Base-by-base conservation (phyloP, 2,329 filamentous ascomycete species). In the Mariannaea sp. region DNA sequence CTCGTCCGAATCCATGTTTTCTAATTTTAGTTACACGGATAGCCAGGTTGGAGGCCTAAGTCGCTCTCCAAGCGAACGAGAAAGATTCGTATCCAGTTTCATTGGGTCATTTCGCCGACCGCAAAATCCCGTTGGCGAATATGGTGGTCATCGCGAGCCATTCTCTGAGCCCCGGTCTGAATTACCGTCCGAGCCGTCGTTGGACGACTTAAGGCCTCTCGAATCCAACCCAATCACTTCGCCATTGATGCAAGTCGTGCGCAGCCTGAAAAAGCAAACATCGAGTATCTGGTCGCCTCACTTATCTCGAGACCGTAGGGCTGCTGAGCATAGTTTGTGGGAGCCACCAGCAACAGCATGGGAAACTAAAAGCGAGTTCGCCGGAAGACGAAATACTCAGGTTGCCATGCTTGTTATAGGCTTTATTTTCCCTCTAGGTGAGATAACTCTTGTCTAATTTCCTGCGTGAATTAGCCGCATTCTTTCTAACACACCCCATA, bases 221-320 rank as follows among this genome's bases (percentile, higher is more conserved):
- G 70, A 72, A 10, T 61, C 58, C 6, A 53, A 67, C 48, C 62
- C 65, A 3, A 62, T 66, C 6, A 13, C 29, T 5, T 32, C 29
- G 7, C 29, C 29, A 13, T 12, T 32, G 4, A 52, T 68, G 36
- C 53, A 61, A 10, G 61, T 67, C 19, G 64, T 68, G 6, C 64
- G 65, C 6, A 64, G 59, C 32, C 56, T 74, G 20, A 73, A 70
- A 60, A 80, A 81, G 68, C 80, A 80, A 62, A 76, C 78, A 47
- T 82, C 86, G 30, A 80, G 83, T 59, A 79, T 88, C 58, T 90
- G 87, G 86, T 90, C 87, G 3, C 88, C 89, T 8, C 89, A 92
- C 71, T 73, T 92, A 24, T 80, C 81, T 44, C 75, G 78, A 10
- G 88, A 92, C 66, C 79, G 82, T 52, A 77, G 85, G 13, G 77